Evolutionary conservation across 306 rosid species (phyloP).

Genomic region (Inga leiocalycina): DNA sequence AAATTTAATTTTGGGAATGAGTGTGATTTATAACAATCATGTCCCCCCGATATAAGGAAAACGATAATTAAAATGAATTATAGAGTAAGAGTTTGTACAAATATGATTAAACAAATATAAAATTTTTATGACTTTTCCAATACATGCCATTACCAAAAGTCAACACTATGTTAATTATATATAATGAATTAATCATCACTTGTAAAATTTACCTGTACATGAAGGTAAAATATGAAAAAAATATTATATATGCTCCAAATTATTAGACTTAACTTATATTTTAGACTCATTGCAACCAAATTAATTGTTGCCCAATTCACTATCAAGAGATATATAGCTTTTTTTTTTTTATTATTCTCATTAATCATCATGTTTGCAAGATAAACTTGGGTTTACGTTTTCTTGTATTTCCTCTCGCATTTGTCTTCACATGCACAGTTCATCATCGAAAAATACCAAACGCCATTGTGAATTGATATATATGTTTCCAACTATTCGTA

Average conservation of each 20-base stretch:
- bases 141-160: not conserved
- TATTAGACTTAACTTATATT: not conserved
- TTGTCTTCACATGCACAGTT: slow-evolving; percentile 1
- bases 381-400: not conserved
- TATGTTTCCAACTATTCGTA: not conserved
- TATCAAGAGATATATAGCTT: not conserved
- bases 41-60: not conserved
- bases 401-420: not conserved
- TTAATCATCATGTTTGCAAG: not conserved
- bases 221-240: not conserved
- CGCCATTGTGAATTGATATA: not conserved
- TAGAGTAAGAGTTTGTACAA: not conserved
- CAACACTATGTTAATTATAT: no score
- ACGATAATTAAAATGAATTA: not conserved
- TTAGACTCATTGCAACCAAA: not conserved
- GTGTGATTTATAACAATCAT: not conserved
- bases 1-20: not conserved
- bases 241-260: no score
- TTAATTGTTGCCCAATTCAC: not conserved
- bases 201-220: no score
- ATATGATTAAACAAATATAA: no score
- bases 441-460: not conserved
- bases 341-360: not conserved
- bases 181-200: no score
- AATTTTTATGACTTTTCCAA: no score